Base-by-base conservation (phyloP, 495 filamentous ascomycete species). In the Xylaria longipes region DNA sequence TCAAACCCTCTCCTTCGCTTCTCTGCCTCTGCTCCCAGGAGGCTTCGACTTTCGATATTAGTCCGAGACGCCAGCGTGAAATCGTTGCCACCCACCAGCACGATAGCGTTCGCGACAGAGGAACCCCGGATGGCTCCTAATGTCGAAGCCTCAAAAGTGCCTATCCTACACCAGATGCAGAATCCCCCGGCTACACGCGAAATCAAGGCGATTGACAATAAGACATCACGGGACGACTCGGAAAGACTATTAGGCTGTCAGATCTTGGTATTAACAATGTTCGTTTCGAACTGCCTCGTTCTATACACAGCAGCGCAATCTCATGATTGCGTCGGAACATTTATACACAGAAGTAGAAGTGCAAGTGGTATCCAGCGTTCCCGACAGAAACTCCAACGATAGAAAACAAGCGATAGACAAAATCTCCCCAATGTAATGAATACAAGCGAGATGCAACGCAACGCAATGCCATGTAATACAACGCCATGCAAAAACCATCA, bases 351-450 rank as follows among this genome's bases (percentile, higher is more conserved):
- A 41, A 57, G 35, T 12, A 68, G 4, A 41, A 57, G 35, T 12
- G 14, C 27, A 57, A 22, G 52, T 68, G 50, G 50, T 68, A 68
- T 68, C 65, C 27, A 58, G 27, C 20, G 35, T n/a, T 22, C 46
- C 46, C 0, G 37, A 29, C 22, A 54, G 12, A 41, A 41, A 54
- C 52, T 54, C 50, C 50, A 25, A 54, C 2, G 11, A 29, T 9
- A 17, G 22, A 1, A 15, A 54, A 25, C 12, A 50, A 22, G 15
- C 8, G n/a, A 31, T 27, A n/a, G 37, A 33, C 56, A 60, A 29
- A 27, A 31, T 1, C 17, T 35, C 37, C 35, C 54, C 48, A 33
- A 67, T 41, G 48, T 54, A 17, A 68, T 60, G 52, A 67, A 27
- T 39, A 54, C n/a, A 31, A 27, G n/a, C 45, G 11, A n/a, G 5